Evolutionary conservation across 345 rosid genomes (phyloP), one percentile per base, ranked within the genome.

Genomic region (Brassica carinata): DNA sequence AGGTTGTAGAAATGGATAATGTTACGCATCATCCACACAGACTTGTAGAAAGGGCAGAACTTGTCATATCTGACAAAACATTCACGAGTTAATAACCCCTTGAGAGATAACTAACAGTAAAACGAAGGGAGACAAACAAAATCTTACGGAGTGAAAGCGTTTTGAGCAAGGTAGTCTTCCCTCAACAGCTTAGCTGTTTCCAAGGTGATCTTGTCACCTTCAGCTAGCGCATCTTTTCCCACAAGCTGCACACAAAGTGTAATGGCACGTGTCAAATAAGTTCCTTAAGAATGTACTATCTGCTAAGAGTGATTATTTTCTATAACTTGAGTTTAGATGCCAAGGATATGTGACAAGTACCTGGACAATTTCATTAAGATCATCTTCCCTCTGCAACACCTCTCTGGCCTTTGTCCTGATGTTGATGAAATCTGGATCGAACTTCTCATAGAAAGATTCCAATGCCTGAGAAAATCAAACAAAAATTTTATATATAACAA

Each of bases 321-420:
- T 59, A 19, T 18, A 51, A 33, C 27, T 34, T 0, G 64, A 74
- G 66, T 63, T 59, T 33, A 19, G n/a, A 61, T 23, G 64, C 64
- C 65, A 23, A 34, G 19, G 27, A 72, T 11, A 8, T 40, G 77
- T 19, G 69, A 74, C 55, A 77, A 73, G 18, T 89, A 93, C 99
- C 87, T 93, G 99, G 85, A 96, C 99, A 88, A 96, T 96, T 89
- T 96, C 99, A 65, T 96, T 96, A 76, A 96, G 84, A 86, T 96
- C 99, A 82, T 96, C 99, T 87, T 96, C 99, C 84, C 99, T 94
- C 85, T 96, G 99, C 79, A 96, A 91, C 87, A 96, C 97, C 86
- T 96, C 99, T 40, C 99, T 86, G 79, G 99, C 99, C 89, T 90
- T 96, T 51, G 99, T 96, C 88, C 99, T 92, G 81, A 96, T 96